Conservation (phyloP, 805 yeast species). For the Kregervanrija pseudodelftensis region DNA sequence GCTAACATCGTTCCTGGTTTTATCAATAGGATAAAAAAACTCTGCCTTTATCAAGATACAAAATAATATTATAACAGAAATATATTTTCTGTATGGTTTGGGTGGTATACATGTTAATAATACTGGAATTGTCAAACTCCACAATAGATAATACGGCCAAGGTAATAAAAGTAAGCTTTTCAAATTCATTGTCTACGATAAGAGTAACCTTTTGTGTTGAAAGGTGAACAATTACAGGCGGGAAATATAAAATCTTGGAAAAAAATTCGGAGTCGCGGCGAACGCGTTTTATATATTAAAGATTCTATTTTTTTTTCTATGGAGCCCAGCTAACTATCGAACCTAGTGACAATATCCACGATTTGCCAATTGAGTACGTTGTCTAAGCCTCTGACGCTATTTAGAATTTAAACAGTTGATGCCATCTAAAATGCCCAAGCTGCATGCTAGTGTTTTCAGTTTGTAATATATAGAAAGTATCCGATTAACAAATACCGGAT, state of each 20-base stretch:
- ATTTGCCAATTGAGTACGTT: no score
- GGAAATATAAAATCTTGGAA: not conserved
- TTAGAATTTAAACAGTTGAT: no score
- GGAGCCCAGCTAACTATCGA: no score
- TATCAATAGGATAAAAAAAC: slow-evolving; percentile 2
- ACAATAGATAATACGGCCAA: slow-evolving; percentile 3
- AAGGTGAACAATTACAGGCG: no score
- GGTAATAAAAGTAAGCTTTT: not conserved
- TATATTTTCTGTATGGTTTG: slow-evolving; percentile 8
- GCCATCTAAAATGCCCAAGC: no score
- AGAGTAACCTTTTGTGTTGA: no score
- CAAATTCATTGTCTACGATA: not conserved
- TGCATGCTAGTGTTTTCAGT: no score
- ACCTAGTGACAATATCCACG: no score
- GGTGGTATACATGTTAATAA: slow-evolving; percentile 12
- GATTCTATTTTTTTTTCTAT: no score
- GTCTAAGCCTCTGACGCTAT: no score
- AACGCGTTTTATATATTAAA: not conserved
- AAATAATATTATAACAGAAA: slow-evolving; percentile 8
- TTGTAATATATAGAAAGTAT: no score
- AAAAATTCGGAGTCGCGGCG: not conserved
- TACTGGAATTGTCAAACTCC: slow-evolving; percentile 5
- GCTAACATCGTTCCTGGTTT: not conserved
- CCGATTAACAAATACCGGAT: no score
- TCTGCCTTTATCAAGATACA: slow-evolving; percentile 5